phyloP scores from a whole-genome alignment of 331 rosid species.

The Cydonia oblonga region DNA sequence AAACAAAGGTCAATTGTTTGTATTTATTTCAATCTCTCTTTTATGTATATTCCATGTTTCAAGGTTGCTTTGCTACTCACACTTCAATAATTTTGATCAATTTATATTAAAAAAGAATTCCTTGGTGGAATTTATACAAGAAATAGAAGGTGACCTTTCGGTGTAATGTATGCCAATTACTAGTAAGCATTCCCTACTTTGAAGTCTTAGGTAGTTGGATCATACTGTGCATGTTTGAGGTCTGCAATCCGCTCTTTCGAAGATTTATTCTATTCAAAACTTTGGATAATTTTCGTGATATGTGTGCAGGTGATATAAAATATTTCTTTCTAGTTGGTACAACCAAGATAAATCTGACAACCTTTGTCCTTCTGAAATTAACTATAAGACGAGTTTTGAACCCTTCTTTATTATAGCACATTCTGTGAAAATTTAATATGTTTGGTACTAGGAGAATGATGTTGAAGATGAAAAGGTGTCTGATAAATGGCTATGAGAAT shows the following conservation, averaged over 20 bases:
- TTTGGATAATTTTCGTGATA: neutral
- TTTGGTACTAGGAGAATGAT: neutral
- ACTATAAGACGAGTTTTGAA: neutral
- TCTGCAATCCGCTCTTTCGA: too few species aligned
- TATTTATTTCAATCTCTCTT: too few species aligned
- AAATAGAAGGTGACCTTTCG: neutral
- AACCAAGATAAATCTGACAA: neutral
- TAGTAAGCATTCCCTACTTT: neutral
- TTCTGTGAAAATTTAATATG: neutral
- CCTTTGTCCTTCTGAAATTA: neutral
- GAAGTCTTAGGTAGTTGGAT: neutral
- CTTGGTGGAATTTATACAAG: neutral
- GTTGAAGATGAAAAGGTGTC: slow-evolving; percentile 15
- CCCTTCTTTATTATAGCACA: neutral
- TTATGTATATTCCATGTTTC: too few species aligned
- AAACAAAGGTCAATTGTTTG: too few species aligned
- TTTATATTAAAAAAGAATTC: too few species aligned
- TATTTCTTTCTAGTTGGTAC: neutral
- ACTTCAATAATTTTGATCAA: too few species aligned
- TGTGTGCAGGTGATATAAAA: too few species aligned
- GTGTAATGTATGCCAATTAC: neutral
- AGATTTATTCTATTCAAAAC: neutral
- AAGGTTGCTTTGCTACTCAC: too few species aligned
- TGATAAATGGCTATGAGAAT: slow-evolving; percentile 68
- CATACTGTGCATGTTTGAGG: neutral